Evolutionary conservation across 192 early-diverging fungal genomes (phyloP), one percentile per base, ranked within the genome.

Genomic region (Rhizophagus clarus): DNA sequence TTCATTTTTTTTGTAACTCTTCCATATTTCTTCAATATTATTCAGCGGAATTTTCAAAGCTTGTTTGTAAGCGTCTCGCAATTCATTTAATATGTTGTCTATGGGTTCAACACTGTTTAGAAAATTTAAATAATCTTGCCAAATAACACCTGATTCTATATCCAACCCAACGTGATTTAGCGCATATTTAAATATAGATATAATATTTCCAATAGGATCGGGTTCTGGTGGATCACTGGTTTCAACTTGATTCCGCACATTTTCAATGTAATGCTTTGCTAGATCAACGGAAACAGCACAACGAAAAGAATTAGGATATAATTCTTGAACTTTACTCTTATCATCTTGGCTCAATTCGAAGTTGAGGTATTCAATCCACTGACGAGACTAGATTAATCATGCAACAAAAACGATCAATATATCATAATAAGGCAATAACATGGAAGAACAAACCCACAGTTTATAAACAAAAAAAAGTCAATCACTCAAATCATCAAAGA

Each of bases 1-100:
- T 84, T 99, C 97, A 84, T 98, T 98, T 56, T 96, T 92, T 72
- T 96, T 96, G 49, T 56, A 56, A 56, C 49, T 56, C 15, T 70
- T 76, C 97, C 97, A 99, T 17, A 99, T 89, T 81, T 93, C 88
- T 76, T 98, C 97, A 17, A 99, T 90, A 67, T 96, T 96, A 70
- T 91, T 85, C 56, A 97, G 76, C 1, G 97, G 97, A 37, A 96
- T 95, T 42, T 90, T 85, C n/a, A 97, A 89, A 26, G 96, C 97
- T 40, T 89, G 87, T 76, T 97, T 95, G 79, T 92, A 99, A 8
- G 92, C 89, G 31, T 92, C 87, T 64, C 97, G 93, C 85, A 96
- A 89, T 37, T 85, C 82, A 64, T 95, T 95, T 91, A 93, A 93
- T 80, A 95, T 97, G 95, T 76, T 98, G 95, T 86, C 98, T 96